Evolutionary conservation across 306 rosid genomes (phyloP).

Genomic region (Betula pendula): DNA sequence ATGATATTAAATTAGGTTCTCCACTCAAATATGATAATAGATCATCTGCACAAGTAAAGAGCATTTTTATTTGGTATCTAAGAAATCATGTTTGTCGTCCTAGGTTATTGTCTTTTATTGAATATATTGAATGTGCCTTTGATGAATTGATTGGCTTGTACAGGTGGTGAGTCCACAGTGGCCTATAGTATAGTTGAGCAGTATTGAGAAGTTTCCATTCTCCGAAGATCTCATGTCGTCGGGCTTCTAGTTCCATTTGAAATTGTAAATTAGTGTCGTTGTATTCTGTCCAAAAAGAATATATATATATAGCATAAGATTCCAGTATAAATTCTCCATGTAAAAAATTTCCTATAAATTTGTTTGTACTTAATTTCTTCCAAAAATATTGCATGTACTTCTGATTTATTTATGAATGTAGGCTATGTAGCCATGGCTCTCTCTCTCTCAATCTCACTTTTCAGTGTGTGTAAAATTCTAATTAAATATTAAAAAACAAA

Average conservation of each 20-base stretch:
- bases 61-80: not conserved
- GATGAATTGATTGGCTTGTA: slow-evolving; percentile 23
- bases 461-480: not conserved
- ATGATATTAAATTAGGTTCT: not conserved
- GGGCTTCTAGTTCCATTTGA: not conserved
- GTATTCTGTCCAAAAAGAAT: too few species aligned
- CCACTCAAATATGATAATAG: not conserved
- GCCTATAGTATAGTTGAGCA: slow-evolving; percentile 60
- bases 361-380: not conserved
- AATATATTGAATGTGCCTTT: not conserved
- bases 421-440: not conserved
- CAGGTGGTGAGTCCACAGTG: slow-evolving; percentile 98
- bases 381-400: too few species aligned
- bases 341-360: not conserved
- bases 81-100: not conserved
- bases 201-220: slow-evolving; percentile 1
- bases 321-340: too few species aligned
- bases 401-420: not conserved
- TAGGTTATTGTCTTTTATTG: not conserved
- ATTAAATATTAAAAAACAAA: not conserved
- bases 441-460: too few species aligned
- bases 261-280: not conserved
- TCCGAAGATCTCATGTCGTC: not conserved
- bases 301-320: not conserved
- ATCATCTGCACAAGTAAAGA: slow-evolving; percentile 1